Evolutionary conservation across 2,329 filamentous ascomycete genomes (phyloP), one percentile per base, ranked within the genome.

Genomic region (Pestalotiopsis sp.): DNA sequence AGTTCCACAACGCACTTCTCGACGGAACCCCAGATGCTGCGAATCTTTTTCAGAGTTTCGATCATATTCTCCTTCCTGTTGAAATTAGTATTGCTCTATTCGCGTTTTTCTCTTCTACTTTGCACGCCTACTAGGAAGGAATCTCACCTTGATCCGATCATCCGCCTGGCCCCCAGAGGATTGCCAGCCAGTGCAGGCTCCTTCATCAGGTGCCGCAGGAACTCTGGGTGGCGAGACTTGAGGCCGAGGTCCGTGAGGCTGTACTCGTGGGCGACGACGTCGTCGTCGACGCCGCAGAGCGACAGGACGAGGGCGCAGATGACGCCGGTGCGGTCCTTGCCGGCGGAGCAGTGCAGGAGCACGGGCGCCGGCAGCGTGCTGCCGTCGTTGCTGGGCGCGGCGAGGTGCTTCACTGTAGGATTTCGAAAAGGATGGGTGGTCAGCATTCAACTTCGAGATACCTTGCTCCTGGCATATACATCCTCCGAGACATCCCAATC

Each of bases 291-390:
- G 6, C 88, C 88, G 2, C 87, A 87, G 25, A 91, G 81, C 39
- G 84, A 81, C 38, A 91, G 82, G 6, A 92, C 76, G 66, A 93
- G 70, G 4, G 88, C 90, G 68, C 87, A 86, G 61, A 92, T 82
- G 4, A 92, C 84, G 1, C 91, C 91, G 0, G 91, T 92, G 36
- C 90, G 84, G 78, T 92, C 91, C 78, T 93, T 93, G 2, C 91
- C 91, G 0, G 89, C 90, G 0, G 90, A 91, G 76, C 91, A 92
- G 76, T 92, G 90, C 45, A 92, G 63, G 20, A 39, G 64, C 31
- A 59, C n/a, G 56, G 66, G 36, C 12, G 65, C 36, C 57, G 27
- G 39, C 31, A 36, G 31, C 14, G 25, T n/a, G 23, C 61, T 23
- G 31, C 39, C 65, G n/a, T 31, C 49, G 25, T 3, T 38, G 62